Evolutionary conservation across 495 filamentous ascomycete species (phyloP).

Genomic region (Darksidea phi): DNA sequence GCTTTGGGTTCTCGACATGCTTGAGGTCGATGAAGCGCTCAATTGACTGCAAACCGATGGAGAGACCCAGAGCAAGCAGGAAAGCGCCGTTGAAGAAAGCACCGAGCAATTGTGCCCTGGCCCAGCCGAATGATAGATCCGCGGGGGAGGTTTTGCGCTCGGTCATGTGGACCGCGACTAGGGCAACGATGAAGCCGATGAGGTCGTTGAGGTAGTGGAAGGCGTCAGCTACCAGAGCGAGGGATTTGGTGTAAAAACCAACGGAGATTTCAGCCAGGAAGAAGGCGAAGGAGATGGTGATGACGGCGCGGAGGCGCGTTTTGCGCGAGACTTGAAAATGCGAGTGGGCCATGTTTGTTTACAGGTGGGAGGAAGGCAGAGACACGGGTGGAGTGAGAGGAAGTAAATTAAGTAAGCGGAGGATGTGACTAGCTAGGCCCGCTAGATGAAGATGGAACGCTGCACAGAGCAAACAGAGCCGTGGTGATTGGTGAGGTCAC

Average conservation of each 20-base stretch:
- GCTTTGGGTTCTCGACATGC: slow-evolving; percentile 29
- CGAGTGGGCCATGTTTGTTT: neutral
- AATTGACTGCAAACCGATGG: slow-evolving; percentile 34
- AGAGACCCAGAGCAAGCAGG: slow-evolving; percentile 35
- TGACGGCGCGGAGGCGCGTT: slow-evolving; percentile 47
- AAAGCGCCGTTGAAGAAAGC: slow-evolving; percentile 42
- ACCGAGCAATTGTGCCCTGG: slow-evolving; percentile 36
- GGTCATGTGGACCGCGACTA: slow-evolving; percentile 32
- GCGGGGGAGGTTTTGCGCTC: slow-evolving; percentile 39
- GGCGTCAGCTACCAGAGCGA: slow-evolving; percentile 38
- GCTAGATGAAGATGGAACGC: slow-evolving; percentile 12
- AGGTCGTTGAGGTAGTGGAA: slow-evolving; percentile 41
- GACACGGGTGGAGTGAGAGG: neutral
- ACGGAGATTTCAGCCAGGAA: slow-evolving; percentile 53
- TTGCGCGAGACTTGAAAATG: slow-evolving; percentile 22
- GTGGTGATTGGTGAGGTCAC: too few species aligned
- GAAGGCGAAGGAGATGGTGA: slow-evolving; percentile 52
- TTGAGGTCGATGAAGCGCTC: slow-evolving; percentile 43
- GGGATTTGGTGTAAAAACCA: slow-evolving; percentile 39
- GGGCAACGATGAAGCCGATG: slow-evolving; percentile 35
- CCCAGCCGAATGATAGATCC: slow-evolving; percentile 49
- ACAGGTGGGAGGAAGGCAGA: neutral
- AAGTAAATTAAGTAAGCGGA: neutral
- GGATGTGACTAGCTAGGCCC: slow-evolving; percentile 1
- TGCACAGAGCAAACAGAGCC: too few species aligned